These are phyloP conservation scores for Misopates orontium DNA, from an alignment of 257 asterid species.

Conservation along the genomic window DNA sequence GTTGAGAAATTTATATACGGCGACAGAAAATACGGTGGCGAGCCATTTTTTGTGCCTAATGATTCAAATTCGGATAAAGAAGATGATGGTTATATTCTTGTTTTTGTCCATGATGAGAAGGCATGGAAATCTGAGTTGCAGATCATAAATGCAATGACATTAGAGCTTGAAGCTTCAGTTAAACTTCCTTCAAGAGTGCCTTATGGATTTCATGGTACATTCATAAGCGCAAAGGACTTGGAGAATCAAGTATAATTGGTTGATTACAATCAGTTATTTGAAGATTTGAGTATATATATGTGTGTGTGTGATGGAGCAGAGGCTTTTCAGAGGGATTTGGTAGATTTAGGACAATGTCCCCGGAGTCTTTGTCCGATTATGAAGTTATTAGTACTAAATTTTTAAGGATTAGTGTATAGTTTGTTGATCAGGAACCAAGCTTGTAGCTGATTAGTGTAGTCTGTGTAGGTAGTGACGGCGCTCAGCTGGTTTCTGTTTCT, in stretches of 20 bases:
- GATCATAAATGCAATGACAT: conserved; percentile 19
- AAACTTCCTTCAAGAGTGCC: conserved; percentile 30
- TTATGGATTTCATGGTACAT: conserved; percentile 32
- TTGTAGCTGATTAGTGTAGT: no score
- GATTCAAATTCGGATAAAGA: background rate
- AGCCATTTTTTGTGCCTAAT: conserved; percentile 18
- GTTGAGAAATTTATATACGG: conserved; percentile 13
- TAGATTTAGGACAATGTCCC: no score
- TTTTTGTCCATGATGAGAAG: conserved; percentile 27
- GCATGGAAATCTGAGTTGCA: conserved; percentile 21
- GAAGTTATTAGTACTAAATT: no score
- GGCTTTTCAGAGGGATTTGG: no score
- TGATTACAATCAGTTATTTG: no score
- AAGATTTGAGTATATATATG: no score
- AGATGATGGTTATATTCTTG: conserved; percentile 20
- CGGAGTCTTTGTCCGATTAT: no score
- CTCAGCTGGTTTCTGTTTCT: no score
- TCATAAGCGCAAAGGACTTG: conserved; percentile 16
- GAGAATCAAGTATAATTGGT: background rate
- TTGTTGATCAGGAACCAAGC: no score
- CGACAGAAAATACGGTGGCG: conserved; percentile 20
- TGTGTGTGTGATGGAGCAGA: no score
- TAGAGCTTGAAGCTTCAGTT: conserved; percentile 16
- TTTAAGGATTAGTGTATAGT: no score
- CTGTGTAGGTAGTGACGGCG: no score